Evolutionary conservation across 2,329 filamentous ascomycete genomes (phyloP), one percentile per base, ranked within the genome.

Genomic region (Colletotrichum spinosum): DNA sequence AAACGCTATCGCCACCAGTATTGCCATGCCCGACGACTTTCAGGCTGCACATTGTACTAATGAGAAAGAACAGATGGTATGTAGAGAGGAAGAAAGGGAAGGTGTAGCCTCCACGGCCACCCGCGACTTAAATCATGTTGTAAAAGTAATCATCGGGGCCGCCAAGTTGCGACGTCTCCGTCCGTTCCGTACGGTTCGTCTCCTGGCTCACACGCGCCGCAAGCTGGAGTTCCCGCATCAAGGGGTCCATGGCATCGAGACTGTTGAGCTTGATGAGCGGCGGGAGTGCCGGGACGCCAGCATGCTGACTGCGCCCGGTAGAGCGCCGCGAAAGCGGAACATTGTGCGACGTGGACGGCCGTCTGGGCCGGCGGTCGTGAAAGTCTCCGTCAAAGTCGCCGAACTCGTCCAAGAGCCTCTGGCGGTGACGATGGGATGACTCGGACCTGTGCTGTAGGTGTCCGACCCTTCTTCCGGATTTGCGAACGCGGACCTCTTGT

Each of bases 181-280:
- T 52, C 41, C 38, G 55, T 8, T 55, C 58, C 13, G 57, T 55
- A 44, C 57, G 53, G 38, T 50, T 41, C 34, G 48, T 42, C 60
- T 69, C 67, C 35, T 57, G 60, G 49, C 67, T 69, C 9, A 69
- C 55, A 33, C 67, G 42, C 49, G 67, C 58, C 13, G 65, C 67
- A 6, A 55, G 25, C n/a, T 65, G 60, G 9, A 83, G 70, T 71
- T 82, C 80, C 59, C 78, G 74, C 78, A 83, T 83, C 51, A 83
- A 67, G 8, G 80, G 79, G 71, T 83, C 81, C 25, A 83, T 75
- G 5, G 75, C 72, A 34, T 78, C 79, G 60, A 82, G 69, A 6
- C 79, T 76, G 52, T 73, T 57, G 15, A 48, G 51, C 15, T 39
- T 45, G 34, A 38, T 13, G 9, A 53, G 42, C 25, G 60, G 38